Evolutionary conservation across 495 filamentous ascomycete genomes (phyloP), one percentile per base, ranked within the genome.

Genomic region (Aspergillus taichungensis): DNA sequence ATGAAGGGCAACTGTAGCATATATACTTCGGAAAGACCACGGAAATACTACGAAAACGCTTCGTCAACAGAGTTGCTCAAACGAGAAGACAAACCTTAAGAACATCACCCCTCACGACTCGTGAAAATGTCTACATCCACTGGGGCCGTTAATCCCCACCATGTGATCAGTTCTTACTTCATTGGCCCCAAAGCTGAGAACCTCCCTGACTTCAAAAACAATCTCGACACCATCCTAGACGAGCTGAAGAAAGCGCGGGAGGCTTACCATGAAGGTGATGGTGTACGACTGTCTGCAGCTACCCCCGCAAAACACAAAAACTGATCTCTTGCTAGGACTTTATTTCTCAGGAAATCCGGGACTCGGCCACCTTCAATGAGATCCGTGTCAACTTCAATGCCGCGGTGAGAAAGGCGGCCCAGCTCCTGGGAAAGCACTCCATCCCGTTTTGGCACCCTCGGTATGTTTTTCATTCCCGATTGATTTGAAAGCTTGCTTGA

Each of bases 371-470:
- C 3, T 70, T 66, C 44, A 31, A 53, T 11, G 45, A 49, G 13
- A 42, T 52, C 10, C 56, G 53, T 14, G 46, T 46, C 32, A 63
- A 61, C 38, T 47, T 65, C 30, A 34, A 39, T 34, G 56, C 47
- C 12, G 55, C 61, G 8, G 52, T 61, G 11, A 13, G 44, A 13
- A 43, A 48, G 33, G 57, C 54, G 8, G 50, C 51, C 11, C 27
- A 56, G n/a, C 31, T 61, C 8, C 45, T 74, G 5, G 61, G 60
- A 5, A 50, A 57, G 35, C 51, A 67, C 44, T 65, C 60, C 8
- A 58, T 74, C 28, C 69, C 72, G 0, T 69, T 68, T 46, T 76
- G 63, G 62, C 67, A 60, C 5, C 68, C 70, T 7, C 55, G 67
- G 3, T 74, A 76, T 52, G 2, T 24, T 24, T 2, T 24, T 4